Conservation (phyloP, 805 yeast genomes). For the Monosporozyma servazzii region DNA sequence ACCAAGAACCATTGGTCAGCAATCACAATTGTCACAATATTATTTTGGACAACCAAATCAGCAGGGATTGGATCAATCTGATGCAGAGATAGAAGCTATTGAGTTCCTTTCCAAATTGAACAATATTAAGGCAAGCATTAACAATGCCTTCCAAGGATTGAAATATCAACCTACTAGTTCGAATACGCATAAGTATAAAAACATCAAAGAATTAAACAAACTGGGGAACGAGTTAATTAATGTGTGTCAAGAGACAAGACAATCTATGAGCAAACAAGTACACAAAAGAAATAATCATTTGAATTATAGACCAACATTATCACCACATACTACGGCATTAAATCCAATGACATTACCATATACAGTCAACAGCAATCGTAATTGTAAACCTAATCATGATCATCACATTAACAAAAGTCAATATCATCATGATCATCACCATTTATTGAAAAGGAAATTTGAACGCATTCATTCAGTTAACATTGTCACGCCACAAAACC, state of each 20-base stretch:
- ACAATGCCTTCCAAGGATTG: background rate
- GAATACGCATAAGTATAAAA: background rate
- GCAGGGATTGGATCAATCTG: background rate
- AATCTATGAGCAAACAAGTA: background rate
- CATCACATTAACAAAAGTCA: background rate
- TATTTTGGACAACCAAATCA: background rate
- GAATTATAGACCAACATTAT: background rate
- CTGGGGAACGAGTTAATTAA: background rate
- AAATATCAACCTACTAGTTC: background rate
- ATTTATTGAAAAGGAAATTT: background rate
- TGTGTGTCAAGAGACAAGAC: background rate
- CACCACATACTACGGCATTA: background rate
- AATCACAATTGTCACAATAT: background rate
- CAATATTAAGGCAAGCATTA: background rate
- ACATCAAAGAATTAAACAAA: background rate
- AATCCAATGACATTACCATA: background rate
- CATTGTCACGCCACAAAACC: background rate
- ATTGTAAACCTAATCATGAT: background rate
- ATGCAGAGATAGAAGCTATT: background rate
- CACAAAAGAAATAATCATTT: background rate
- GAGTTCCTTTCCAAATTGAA: background rate
- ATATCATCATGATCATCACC: background rate
- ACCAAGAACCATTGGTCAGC: background rate
- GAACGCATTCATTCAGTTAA: background rate
- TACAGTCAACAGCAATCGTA: background rate